Conservation (phyloP, 306 rosid genomes). For the Quercus berberidifolia region DNA sequence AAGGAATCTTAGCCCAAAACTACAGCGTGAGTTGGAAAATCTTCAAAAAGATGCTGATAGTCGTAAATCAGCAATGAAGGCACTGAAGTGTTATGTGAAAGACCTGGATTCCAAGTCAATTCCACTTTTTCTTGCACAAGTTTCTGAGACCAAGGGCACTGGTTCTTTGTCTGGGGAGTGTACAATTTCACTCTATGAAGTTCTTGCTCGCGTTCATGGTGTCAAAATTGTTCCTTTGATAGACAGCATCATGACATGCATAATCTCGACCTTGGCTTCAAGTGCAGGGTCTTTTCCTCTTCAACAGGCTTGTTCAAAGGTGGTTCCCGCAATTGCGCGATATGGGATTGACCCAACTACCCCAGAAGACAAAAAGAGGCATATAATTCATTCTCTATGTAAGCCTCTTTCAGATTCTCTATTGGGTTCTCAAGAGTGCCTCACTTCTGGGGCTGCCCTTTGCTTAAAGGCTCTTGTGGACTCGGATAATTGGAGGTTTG, state of each 20-base stretch:
- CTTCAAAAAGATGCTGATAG: constrained; percentile 80
- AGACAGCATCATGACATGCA: constrained; percentile 64
- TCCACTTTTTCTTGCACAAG: constrained; percentile 80
- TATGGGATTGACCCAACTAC: constrained; percentile 89
- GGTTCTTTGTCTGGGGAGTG: constrained; percentile 74
- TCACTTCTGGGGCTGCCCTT: constrained; percentile 80
- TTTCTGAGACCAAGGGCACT: constrained; percentile 77
- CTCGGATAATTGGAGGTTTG: constrained; percentile 90
- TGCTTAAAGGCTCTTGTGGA: constrained; percentile 83
- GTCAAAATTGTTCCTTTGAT: constrained; percentile 75
- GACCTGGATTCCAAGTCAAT: constrained; percentile 75
- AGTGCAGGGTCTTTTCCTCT: constrained; percentile 86
- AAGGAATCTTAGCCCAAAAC: constrained; percentile 49
- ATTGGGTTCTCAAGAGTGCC: constrained; percentile 67
- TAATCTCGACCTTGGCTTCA: constrained; percentile 74
- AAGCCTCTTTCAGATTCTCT: constrained; percentile 74
- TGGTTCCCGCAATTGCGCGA: constrained; percentile 81
- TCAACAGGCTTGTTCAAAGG: constrained; percentile 89
- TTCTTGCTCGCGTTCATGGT: constrained; percentile 85
- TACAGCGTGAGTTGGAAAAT: constrained; percentile 60
- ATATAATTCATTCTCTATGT: constrained; percentile 64
- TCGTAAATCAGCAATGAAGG: constrained; percentile 78
- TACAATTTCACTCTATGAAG: constrained; percentile 77
- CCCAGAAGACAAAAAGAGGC: constrained; percentile 63
- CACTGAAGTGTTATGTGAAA: constrained; percentile 68